Evolutionary conservation across 192 early-diverging fungal genomes (phyloP), one percentile per base, ranked within the genome.

Genomic region (Pilobolus umbonatus): DNA sequence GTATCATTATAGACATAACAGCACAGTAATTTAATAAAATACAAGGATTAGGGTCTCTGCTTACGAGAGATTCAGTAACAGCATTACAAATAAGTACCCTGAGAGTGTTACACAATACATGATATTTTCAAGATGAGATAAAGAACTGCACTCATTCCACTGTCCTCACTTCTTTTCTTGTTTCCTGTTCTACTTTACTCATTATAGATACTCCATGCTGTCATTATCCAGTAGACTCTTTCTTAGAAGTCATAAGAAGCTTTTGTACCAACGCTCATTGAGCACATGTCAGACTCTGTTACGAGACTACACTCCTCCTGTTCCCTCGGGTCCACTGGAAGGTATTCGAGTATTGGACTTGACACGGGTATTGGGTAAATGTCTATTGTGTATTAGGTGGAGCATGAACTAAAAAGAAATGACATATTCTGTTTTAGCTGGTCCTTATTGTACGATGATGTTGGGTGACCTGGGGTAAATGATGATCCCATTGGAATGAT

Each of bases 371-470:
- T 72, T 90, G 24, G 75, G 75, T 78, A 64, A 36, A 46, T 11
- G 14, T 11, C 10, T 51, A 31, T 34, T n/a, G 32, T 7, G 10
- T 17, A 5, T 11, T 45, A 45, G 5, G 5, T 22, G 22, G 5
- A 39, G 14, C n/a, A 17, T 51, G 10, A 31, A 54, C 15, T 38
- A 38, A 52, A 53, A 10, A 26, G 6, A 24, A 54, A 15, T 30
- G 2, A 42, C 50, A 5, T 44, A 1, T 22, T 15, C 40, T 24
- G 26, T 60, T 22, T 15, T 68, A 72, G 88, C 88, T 57, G 88
- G 88, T 0, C 88, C 88, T 6, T 90, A 85, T 65, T 87, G 86
- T 72, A 88, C 88, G 2, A 88, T 88, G 81, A 67, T 90, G 25
- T 57, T 90, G 6, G 88, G 88, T 11, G 88, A 90, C 26, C 68